Base-by-base conservation (phyloP, 1,139 yeast species). In the Zygosaccharomyces sapae region DNA sequence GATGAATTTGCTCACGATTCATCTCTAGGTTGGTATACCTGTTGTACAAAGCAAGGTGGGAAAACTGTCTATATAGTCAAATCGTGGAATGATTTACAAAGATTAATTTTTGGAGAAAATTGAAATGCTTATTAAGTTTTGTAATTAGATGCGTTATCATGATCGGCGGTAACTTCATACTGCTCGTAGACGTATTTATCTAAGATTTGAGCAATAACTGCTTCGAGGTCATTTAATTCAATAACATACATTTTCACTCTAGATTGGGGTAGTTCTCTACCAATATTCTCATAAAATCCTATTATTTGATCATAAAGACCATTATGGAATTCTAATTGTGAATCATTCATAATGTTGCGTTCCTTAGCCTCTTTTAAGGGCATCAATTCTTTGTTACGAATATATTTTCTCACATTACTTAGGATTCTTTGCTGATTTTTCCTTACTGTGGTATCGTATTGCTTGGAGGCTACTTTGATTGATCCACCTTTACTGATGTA, bases 41-140 rank as follows among this genome's bases (percentile, higher is more conserved):
- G 52, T 34, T 44, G 30, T 8, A 41, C 44, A 34, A 58, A 58
- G 45, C 38, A 47, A 27, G 41, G 44, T 16, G 46, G 43, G 1
- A 48, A 45, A 20, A 38, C 22, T 3, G 34, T 54, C 3, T 57
- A 51, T 40, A 16, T 58, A 9, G 57, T 48, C 20, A 58, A 56
- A 27, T 49, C 54, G 7, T 58, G 62, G 62, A 27, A 24, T 16
- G 53, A 43, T 10, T 33, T 55, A 16, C 12, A 43, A 24, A 33
- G 47, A 4, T 24, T 41, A 24, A 2, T 42, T 13, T 13, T 24
- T 38, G 31, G n/a, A 2, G 12, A 8, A 2, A 10, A 5, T 10
- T 10, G 5, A 27, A 27, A 10, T 9, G 13, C 12, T 22, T 30
- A 6, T 72, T 57, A 71, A 74, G 33, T 77, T 78, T 38, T 20